phyloP scores from a whole-genome alignment of 768 basidiomycete species.

The Lactarius indigo region DNA sequence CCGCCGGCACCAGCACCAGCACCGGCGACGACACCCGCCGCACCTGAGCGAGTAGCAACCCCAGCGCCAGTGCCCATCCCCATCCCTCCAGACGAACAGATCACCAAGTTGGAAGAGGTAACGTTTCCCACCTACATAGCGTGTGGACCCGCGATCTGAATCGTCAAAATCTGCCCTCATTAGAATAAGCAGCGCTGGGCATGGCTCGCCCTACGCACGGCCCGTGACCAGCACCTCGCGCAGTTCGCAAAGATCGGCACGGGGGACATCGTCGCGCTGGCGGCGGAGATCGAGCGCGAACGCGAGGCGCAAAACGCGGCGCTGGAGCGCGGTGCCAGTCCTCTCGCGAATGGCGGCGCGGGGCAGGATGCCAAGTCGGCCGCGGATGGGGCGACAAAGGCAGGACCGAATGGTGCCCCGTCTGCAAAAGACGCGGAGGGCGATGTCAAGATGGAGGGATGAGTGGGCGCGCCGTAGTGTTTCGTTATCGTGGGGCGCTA shows the following conservation, averaged over 20 bases:
- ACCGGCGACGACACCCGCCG: not conserved
- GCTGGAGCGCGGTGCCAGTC: constrained; percentile 28
- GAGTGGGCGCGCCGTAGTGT: not conserved
- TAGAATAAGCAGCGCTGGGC: constrained; percentile 76
- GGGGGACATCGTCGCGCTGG: constrained; percentile 53
- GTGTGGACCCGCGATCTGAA: not conserved
- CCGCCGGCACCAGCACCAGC: constrained; percentile 2
- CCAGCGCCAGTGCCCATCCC: constrained; percentile 33
- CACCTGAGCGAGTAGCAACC: constrained; percentile 29
- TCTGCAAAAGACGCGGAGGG: constrained; percentile 25
- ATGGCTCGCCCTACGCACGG: constrained; percentile 77
- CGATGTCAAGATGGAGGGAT: constrained; percentile 33
- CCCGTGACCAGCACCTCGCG: constrained; percentile 67
- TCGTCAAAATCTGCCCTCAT: constrained; percentile 1
- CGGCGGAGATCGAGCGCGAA: constrained; percentile 35
- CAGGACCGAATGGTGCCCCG: constrained; percentile 11
- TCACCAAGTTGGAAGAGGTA: constrained; percentile 63
- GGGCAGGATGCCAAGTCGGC: constrained; percentile 15
- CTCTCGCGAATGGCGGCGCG: not conserved
- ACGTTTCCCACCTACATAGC: constrained; percentile 17
- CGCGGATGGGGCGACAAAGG: constrained; percentile 7
- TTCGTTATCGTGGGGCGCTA: not conserved
- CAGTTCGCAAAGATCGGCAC: constrained; percentile 82
- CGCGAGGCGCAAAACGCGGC: constrained; percentile 35
- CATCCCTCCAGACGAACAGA: constrained; percentile 43